A percentile compares a stretch with the other conserved stretches of the same genome.
Evolutionary conservation across 1,139 yeast genomes (phyloP).

Genomic region (Candida albicans): DNA sequence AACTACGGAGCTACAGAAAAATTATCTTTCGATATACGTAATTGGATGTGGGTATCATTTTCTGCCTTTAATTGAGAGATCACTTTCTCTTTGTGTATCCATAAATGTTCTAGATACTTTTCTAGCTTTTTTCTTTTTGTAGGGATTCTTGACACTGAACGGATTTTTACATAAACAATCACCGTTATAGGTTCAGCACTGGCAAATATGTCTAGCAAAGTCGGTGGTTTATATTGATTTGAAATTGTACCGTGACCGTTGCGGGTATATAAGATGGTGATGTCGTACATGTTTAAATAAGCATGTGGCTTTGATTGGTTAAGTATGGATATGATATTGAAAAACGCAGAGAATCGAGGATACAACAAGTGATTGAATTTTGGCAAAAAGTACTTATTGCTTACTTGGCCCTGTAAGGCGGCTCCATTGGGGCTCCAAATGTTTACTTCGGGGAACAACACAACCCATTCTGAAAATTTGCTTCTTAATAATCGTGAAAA

Average conservation of each 20-base stretch:
- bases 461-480: conserved; percentile 51
- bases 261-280: conserved; percentile 48
- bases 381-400: conserved; percentile 55
- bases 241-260: conserved; percentile 11
- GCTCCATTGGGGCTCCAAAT: conserved; percentile 51
- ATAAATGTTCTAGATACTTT: conserved; percentile 67
- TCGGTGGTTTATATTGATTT: conserved; percentile 39
- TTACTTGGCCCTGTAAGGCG: conserved; percentile 49
- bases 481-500: conserved; percentile 27
- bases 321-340: conserved; percentile 37
- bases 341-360: conserved; percentile 60
- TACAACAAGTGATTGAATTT: conserved; percentile 54
- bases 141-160: conserved; percentile 51
- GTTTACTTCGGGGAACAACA: conserved; percentile 74
- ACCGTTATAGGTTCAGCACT: conserved; percentile 42
- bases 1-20: neutral
- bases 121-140: conserved; percentile 54
- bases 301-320: conserved; percentile 13
- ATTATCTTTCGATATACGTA: conserved; percentile 1
- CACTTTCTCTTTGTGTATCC: conserved; percentile 66
- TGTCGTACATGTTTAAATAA: conserved; percentile 49
- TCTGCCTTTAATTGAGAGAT: conserved; percentile 15
- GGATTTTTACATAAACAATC: conserved; percentile 49
- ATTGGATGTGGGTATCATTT: conserved; percentile 1
- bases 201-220: conserved; percentile 55